Evolutionary conservation across 345 rosid genomes (phyloP), one percentile per base, ranked within the genome.

Genomic region (Ceriops zippeliana): DNA sequence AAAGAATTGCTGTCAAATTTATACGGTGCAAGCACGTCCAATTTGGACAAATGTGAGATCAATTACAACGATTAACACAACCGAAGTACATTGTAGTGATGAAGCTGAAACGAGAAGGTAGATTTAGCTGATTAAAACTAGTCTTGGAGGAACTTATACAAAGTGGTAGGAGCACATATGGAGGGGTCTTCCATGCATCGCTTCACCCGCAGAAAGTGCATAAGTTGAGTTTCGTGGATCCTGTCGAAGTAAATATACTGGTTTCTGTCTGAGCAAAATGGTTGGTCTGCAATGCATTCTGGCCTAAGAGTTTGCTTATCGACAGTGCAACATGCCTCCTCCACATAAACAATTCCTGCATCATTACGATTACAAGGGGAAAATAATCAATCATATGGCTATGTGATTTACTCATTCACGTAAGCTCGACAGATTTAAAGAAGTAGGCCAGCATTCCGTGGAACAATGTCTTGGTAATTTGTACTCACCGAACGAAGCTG

Each of bases 131-230:
- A 34, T 7, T 7, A 34, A 34, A 34, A 0, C 49, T 42, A 42
- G 49, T 13, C 17, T 56, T 24, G 31, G 3, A 56, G 28, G 28
- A 56, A 27, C 31, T 56, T 4, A 11, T 24, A 0, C 59, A 56
- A 24, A 0, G 59, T 56, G 19, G 59, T 24, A 3, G 49, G 49
- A 9, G 59, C 4, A 56, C 59, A 56, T 22, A 56, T 56, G 59
- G 31, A 21, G 26, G 59, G 24, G 16, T 56, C 59, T 56, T 56
- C 59, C 28, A 56, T 56, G 59, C 59, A 56, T 5, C 59, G 59
- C 59, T 56, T 56, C 28, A 24, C 5, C 59, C 28, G 10, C 31
- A 56, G 15, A 19, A 56, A 56, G 28, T 56, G 59, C 59, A 56
- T 24, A 56, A 56, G 4, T 24, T 56, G 16, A 56, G 31, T 56